A percentile compares a stretch with the other conserved stretches of the same genome.
Conservation (phyloP, 257 asterid genomes). For the Lithospermum erythrorhizon region DNA sequence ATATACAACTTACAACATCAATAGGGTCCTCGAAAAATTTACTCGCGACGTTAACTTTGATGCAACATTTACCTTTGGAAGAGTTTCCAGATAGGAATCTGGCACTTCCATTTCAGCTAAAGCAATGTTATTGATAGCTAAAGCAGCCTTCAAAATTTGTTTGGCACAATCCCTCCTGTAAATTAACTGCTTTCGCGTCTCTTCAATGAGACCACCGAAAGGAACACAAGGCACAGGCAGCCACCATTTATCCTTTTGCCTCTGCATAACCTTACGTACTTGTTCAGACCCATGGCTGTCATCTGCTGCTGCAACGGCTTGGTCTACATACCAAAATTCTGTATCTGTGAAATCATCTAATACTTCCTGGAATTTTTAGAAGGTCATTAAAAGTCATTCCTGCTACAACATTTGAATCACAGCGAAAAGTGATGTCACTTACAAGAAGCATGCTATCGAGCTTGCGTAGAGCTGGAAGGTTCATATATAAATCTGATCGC, state of each 20-base stretch:
- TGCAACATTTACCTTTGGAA: neutral
- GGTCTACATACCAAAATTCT: neutral
- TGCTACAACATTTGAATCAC: neutral
- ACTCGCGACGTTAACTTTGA: neutral
- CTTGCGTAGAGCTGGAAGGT: neutral
- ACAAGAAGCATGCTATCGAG: neutral
- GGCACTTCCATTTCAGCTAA: neutral
- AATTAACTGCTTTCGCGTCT: constrained; percentile 37
- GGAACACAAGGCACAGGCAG: constrained; percentile 96
- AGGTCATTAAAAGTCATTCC: neutral
- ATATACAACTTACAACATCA: neutral
- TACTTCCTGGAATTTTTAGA: neutral
- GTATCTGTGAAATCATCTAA: neutral
- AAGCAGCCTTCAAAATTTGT: constrained; percentile 91
- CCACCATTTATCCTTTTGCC: constrained; percentile 97
- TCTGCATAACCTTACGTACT: constrained; percentile 38
- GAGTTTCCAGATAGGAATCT: neutral
- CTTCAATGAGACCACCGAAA: constrained; percentile 61
- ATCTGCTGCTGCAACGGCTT: neutral
- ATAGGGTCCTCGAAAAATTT: neutral
- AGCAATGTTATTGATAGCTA: constrained; percentile 2
- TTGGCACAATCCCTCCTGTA: constrained; percentile 70
- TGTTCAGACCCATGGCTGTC: constrained; percentile 57
- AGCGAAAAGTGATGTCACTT: neutral
- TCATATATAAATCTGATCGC: neutral